Conservation (phyloP, 1,284 basidiomycete genomes). For the Marasmius tenuissimus region DNA sequence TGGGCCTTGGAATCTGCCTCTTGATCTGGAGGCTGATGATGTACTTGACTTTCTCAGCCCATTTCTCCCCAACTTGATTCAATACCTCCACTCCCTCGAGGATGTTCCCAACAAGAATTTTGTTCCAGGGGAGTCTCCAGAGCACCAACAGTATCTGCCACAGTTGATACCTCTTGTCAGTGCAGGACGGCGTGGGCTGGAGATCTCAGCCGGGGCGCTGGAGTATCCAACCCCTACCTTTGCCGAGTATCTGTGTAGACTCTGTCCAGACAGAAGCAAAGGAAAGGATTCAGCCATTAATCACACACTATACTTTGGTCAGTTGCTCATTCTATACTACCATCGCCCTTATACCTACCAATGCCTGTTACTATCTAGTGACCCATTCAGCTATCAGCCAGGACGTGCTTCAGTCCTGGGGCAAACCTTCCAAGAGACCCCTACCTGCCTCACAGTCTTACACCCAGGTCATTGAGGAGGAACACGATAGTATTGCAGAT, state of each 20-base stretch:
- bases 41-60: not conserved
- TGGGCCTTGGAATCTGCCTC: not conserved
- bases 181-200: not conserved
- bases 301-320: too few relatives aligned
- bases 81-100: not conserved
- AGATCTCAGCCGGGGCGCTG: not conserved
- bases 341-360: too few relatives aligned
- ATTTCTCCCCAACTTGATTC: not conserved
- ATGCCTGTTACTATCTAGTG: too few relatives aligned
- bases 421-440: too few relatives aligned
- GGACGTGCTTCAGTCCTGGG: too few relatives aligned
- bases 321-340: too few relatives aligned
- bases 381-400: too few relatives aligned
- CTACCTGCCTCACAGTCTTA: too few relatives aligned
- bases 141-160: not conserved
- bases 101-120: not conserved
- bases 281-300: not conserved
- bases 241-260: not conserved
- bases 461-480: too few relatives aligned
- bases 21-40: not conserved
- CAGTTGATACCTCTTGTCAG: not conserved
- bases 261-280: not conserved
- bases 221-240: not conserved
- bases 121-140: not conserved
- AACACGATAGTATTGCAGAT: too few relatives aligned